Base-by-base conservation (phyloP, 345 rosid species). In the Pelargonium nanum region DNA sequence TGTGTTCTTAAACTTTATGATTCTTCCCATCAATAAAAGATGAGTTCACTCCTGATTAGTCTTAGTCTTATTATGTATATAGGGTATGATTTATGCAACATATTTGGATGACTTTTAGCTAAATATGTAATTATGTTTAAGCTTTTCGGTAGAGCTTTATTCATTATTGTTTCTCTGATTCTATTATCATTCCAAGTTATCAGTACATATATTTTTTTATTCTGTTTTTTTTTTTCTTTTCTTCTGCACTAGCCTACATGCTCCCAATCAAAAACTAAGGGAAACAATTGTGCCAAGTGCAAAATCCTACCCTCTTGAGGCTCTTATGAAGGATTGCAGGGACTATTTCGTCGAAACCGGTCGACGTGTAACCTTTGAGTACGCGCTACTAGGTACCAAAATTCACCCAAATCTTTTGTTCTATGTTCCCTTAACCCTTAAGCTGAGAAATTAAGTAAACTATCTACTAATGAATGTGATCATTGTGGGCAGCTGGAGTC, bases 201-300 rank as follows among this genome's bases (percentile, higher is more conserved):
- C 15, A 6, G 23, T 25, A 32, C 13, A n/a, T 50, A 8, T 24
- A 21, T 32, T 16, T 28, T 28, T 57, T 61, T n/a, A 6, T 22
- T 57, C 19, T 58, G 61, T 61, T 58, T 22, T 70, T 30, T 65
- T 16, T 23, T 22, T 12, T 66, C 9, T 44, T 26, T 67, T 68
- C 5, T 61, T 65, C 61, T 53, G 26, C 59, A 64, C 56, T 68
- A 90, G 97, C 86, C 74, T 93, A 68, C 97, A 88, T 72, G 96
- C 99, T 62, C 89, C 99, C 65, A 87, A 73, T 75, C 96, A 89
- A 84, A 72, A 81, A 72, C 96, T 92, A 51, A 74, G 93, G 65
- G 98, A 89, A 75, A 77, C 80, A 48, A 86, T 90, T 61, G 99
- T 88, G 26, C 97, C 99, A 52, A 88, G 97, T 78, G 96, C 99